These are phyloP conservation scores for Ensete ventricosum DNA, from an alignment of 176 grass and related monocot species.

Conservation along the genomic window DNA sequence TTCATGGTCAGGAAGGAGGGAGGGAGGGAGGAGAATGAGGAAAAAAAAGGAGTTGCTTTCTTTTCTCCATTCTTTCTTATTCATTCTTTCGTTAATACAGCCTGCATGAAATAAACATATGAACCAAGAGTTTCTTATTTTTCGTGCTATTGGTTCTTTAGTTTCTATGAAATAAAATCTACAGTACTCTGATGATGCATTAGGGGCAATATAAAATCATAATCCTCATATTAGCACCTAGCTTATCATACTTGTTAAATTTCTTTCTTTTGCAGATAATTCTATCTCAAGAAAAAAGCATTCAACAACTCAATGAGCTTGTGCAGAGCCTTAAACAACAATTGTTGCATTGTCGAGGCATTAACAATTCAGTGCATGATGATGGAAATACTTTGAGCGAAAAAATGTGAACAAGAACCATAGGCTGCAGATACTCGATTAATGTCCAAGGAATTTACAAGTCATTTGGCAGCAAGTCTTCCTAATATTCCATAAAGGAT, in stretches of 20 bases:
- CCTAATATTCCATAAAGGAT: no score
- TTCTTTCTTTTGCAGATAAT: slow-evolving; percentile 1
- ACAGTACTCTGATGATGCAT: not conserved
- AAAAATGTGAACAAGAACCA: not conserved
- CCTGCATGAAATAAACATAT: not conserved
- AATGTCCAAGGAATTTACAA: not conserved
- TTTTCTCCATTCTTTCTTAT: not conserved
- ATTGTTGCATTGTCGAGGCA: slow-evolving; percentile 3
- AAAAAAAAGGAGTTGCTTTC: no score
- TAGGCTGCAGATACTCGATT: not conserved
- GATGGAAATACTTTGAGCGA: not conserved
- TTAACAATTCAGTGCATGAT: not conserved
- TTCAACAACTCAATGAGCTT: slow-evolving; percentile 9
- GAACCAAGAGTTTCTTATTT: not conserved
- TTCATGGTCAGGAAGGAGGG: not conserved
- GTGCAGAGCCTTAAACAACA: slow-evolving; percentile 13
- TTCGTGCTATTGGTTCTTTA: not conserved
- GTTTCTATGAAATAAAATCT: not conserved
- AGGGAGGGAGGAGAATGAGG: no score
- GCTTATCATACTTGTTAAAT: no score
- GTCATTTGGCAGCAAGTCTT: not conserved
- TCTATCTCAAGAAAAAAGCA: slow-evolving; percentile 11
- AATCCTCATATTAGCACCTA: no score
- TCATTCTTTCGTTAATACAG: not conserved
- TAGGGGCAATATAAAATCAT: no score